Base-by-base conservation (phyloP, 768 basidiomycete species). In the Hericium alpestre region DNA sequence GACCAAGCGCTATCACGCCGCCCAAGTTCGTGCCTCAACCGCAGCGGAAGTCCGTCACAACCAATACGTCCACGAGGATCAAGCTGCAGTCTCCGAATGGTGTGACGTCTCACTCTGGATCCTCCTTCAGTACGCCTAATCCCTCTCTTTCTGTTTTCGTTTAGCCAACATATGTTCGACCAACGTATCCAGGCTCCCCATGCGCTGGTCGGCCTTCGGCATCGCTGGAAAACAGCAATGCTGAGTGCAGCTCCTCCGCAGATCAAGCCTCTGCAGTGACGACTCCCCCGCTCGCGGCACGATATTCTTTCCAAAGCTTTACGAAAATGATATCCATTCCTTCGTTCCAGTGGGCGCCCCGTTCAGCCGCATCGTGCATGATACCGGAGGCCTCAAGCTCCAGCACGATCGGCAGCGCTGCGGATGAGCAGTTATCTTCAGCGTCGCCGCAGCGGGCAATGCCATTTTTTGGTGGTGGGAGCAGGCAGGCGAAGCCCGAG, bases 281-380 rank as follows among this genome's bases (percentile, higher is more conserved):
- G 55, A 79, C 76, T 71, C 72, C 77, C 58, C 77, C 76, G 54
- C 70, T 79, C 62, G 72, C 78, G 60, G 71, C 81, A 68, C 79
- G 79, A 72, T 71, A 80, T 59, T 79, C 82, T 18, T 75, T 85
- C 59, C 79, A 81, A 61, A 76, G 76, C 56, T 64, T 87, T 65
- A 79, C 83, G 61, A 82, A 75, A 68, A 75, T 83, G 59, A 80
- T 84, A 57, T 78, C 82, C 49, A 58, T 66, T 38, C 68, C 74
- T 51, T 74, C 80, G 77, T 70, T 76, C 62, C 72, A 74, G 60
- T 73, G 76, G 66, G 64, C 67, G n/a, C 63, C 66, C 12, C 65
- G 65, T 13, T 57, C 58, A 3, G 54, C 61, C n/a, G 54, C 56
- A 4, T 20, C 59, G 12, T 61, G 61, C 62, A 59, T 59, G 48